Conservation (phyloP, 2,329 filamentous ascomycete genomes). For the Aspergillus niger region DNA sequence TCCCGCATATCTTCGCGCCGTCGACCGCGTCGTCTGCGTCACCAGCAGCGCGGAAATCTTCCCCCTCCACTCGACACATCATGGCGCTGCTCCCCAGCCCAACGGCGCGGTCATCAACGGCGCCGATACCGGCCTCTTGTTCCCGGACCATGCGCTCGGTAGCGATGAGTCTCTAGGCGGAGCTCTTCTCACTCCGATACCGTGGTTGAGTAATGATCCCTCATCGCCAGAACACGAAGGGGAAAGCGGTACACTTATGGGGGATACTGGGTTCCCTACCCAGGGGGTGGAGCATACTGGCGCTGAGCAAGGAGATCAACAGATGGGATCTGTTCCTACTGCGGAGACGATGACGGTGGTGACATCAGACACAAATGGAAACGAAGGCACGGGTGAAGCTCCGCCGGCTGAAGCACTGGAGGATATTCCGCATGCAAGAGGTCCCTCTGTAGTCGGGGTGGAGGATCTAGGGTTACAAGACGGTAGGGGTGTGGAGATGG, state of each 20-base stretch:
- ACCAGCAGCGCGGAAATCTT: slow-evolving; percentile 80
- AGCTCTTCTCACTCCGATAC: slow-evolving; percentile 88
- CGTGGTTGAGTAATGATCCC: slow-evolving; percentile 66
- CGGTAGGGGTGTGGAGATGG: slow-evolving; percentile 49
- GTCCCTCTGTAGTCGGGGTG: slow-evolving; percentile 80
- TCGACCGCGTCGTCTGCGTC: slow-evolving; percentile 88
- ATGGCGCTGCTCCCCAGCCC: slow-evolving; percentile 21
- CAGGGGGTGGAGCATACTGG: neutral
- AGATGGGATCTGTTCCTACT: neutral
- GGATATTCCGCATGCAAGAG: slow-evolving; percentile 73
- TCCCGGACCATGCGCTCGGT: slow-evolving; percentile 56
- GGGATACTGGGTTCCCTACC: neutral
- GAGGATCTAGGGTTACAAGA: slow-evolving; percentile 80
- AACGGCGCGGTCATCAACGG: slow-evolving; percentile 60
- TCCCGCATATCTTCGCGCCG: slow-evolving; percentile 81
- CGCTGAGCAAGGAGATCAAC: neutral
- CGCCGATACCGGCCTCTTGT: slow-evolving; percentile 37
- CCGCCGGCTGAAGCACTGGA: slow-evolving; percentile 59
- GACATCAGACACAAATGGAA: neutral
- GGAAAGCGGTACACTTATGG: neutral
- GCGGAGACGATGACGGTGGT: slow-evolving; percentile 17
- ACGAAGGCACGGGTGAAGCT: slow-evolving; percentile 22
- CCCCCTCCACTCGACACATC: slow-evolving; percentile 61
- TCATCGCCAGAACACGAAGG: slow-evolving; percentile 33
- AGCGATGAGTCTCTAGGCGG: slow-evolving; percentile 89